Evolutionary conservation across 306 rosid genomes (phyloP).

Genomic region (Lathyrus sativus): DNA sequence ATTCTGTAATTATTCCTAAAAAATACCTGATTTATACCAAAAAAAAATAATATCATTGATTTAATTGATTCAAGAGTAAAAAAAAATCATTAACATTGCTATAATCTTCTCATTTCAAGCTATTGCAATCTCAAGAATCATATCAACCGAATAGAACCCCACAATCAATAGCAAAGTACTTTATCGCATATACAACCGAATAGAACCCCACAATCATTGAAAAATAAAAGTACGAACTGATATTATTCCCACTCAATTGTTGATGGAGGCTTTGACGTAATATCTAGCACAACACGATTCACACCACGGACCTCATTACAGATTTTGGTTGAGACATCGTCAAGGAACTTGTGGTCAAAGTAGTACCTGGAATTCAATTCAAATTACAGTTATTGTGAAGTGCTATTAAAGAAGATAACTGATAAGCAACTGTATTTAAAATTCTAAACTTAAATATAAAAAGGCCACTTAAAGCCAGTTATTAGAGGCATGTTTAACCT

Average conservation of each 20-base stretch:
- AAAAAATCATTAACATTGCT: constrained; percentile 9
- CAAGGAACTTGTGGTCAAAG: constrained; percentile 84
- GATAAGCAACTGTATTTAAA: constrained; percentile 10
- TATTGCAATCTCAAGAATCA: constrained; percentile 29
- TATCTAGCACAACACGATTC: constrained; percentile 85
- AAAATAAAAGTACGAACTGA: neutral
- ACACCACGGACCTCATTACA: constrained; percentile 89
- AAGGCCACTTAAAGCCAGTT: constrained; percentile 2
- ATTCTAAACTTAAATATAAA: neutral
- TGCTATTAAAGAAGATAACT: constrained; percentile 6
- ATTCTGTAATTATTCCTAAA: too few relatives aligned
- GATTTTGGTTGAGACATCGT: constrained; percentile 76
- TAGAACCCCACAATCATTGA: constrained; percentile 15
- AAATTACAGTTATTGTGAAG: constrained; percentile 14
- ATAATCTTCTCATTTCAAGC: constrained; percentile 29
- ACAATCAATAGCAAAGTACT: constrained; percentile 19
- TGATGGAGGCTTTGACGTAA: constrained; percentile 97
- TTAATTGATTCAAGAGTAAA: constrained; percentile 32
- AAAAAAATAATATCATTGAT: neutral
- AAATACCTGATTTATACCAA: too few relatives aligned
- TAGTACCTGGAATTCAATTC: constrained; percentile 63
- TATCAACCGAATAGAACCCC: constrained; percentile 24
- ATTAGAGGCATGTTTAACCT: constrained; percentile 10
- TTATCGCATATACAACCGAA: constrained; percentile 35
- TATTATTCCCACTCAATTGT: constrained; percentile 93